A percentile compares a stretch with the other conserved stretches of the same genome.
These are phyloP conservation scores for Bondarzewia mesenterica DNA, from an alignment of 1,284 basidiomycete species.

Conservation along the genomic window DNA sequence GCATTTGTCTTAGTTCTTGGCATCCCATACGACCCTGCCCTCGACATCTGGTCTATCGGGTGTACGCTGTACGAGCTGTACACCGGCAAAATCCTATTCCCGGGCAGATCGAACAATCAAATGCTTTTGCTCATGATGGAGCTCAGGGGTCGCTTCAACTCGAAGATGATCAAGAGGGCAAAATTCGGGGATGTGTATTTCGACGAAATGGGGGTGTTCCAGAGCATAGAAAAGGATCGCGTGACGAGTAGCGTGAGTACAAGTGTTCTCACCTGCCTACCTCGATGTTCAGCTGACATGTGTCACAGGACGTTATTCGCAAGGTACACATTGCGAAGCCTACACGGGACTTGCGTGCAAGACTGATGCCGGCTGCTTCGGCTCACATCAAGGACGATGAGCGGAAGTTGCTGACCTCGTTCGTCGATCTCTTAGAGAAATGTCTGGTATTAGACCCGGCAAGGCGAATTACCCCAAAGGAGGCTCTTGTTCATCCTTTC, in stretches of 20 bases:
- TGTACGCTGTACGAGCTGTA: slow-evolving; percentile 98
- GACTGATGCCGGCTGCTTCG: slow-evolving; percentile 74
- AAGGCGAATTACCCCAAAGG: slow-evolving; percentile 79
- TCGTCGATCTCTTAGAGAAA: slow-evolving; percentile 89
- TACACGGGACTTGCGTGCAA: slow-evolving; percentile 69
- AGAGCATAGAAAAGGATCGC: slow-evolving; percentile 76
- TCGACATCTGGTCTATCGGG: slow-evolving; percentile 97
- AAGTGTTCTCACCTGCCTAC: slow-evolving; percentile 3
- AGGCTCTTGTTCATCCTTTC: slow-evolving; percentile 85
- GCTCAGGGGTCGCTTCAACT: slow-evolving; percentile 88
- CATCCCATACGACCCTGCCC: slow-evolving; percentile 85
- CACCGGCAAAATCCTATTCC: slow-evolving; percentile 97
- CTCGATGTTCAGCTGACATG: slow-evolving; percentile 14
- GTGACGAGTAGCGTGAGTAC: slow-evolving; percentile 72
- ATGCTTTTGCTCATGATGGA: slow-evolving; percentile 98
- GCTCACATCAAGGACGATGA: slow-evolving; percentile 86
- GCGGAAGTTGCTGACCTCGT: slow-evolving; percentile 71
- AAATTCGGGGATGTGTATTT: slow-evolving; percentile 91
- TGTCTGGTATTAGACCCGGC: slow-evolving; percentile 88
- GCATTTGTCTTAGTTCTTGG: slow-evolving; percentile 67
- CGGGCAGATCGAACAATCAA: slow-evolving; percentile 95
- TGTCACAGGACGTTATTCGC: slow-evolving; percentile 66
- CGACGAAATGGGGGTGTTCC: slow-evolving; percentile 82
- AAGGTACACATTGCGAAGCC: slow-evolving; percentile 85
- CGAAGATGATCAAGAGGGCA: slow-evolving; percentile 91